Percentiles rank a stretch among this genome's conserved stretches.
Evolutionary conservation across 176 grass and related monocot species (phyloP).

Genomic region (Eremochloa ophiuroides): DNA sequence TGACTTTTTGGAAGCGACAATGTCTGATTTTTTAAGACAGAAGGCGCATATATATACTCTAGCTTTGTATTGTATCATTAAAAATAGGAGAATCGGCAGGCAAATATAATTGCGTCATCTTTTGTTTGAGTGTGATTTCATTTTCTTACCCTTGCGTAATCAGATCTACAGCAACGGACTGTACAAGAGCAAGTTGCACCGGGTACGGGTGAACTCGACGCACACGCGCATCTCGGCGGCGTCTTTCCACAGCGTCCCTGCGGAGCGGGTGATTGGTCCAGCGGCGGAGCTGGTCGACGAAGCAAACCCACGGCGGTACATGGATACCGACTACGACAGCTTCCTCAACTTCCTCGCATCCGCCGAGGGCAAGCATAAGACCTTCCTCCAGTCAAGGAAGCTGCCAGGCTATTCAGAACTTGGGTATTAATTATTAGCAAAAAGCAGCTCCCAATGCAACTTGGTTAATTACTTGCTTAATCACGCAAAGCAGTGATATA

Average conservation of each 20-base stretch:
- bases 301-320: conserved; percentile 44
- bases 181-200: conserved; percentile 82
- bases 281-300: conserved; percentile 46
- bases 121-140: too few relatives aligned
- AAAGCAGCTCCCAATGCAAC: too few relatives aligned
- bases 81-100: too few relatives aligned
- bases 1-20: too few relatives aligned
- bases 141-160: too few relatives aligned
- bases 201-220: conserved; percentile 61
- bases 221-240: conserved; percentile 59
- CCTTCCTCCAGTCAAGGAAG: conserved; percentile 82
- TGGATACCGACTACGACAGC: conserved; percentile 71
- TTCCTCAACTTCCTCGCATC: conserved; percentile 74
- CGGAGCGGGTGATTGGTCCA: conserved; percentile 39
- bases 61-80: too few relatives aligned
- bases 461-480: too few relatives aligned
- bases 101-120: too few relatives aligned
- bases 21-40: too few relatives aligned
- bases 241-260: conserved; percentile 71
- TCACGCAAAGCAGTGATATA: too few relatives aligned
- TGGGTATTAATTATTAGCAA: too few relatives aligned
- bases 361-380: conserved; percentile 59
- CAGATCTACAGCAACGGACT: conserved; percentile 91
- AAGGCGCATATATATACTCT: too few relatives aligned
- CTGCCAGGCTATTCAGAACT: not conserved